A percentile compares a stretch with the other conserved stretches of the same genome.
Conservation (phyloP, 2,329 filamentous ascomycete genomes). For the Diplodia intermedia region DNA sequence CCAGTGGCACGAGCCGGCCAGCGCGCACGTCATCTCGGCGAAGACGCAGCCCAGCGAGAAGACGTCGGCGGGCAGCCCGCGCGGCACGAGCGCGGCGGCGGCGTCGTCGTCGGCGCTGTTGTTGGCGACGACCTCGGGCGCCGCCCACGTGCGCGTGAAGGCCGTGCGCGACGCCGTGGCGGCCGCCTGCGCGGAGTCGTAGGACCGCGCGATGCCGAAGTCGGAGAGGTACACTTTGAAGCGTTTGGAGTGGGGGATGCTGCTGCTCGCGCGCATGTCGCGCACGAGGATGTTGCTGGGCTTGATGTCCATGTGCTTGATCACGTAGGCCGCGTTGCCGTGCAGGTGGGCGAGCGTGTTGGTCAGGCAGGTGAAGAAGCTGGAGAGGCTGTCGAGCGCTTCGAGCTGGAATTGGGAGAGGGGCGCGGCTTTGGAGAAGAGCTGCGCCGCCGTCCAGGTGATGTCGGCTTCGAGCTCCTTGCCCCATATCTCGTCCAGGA, state of each 20-base stretch:
- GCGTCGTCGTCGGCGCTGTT: not conserved
- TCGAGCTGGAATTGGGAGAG: not conserved
- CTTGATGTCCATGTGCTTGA: constrained; percentile 40
- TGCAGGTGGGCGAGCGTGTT: not conserved
- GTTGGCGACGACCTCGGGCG: constrained; percentile 44
- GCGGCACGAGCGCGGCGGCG: constrained; percentile 17
- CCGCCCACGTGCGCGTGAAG: constrained; percentile 45
- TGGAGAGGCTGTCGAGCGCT: not conserved
- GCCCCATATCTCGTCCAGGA: not conserved
- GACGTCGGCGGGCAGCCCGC: constrained; percentile 43
- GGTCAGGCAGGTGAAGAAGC: not conserved
- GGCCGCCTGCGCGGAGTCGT: constrained; percentile 37
- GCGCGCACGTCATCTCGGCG: constrained; percentile 34
- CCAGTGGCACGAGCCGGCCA: not conserved
- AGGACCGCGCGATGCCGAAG: constrained; percentile 32
- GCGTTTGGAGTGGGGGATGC: not conserved
- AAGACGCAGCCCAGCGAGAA: constrained; percentile 41
- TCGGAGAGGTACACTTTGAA: not conserved
- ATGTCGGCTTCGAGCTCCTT: not conserved
- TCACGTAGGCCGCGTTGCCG: not conserved
- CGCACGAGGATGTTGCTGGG: constrained; percentile 37
- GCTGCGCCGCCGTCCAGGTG: not conserved
- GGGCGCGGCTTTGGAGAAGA: not conserved
- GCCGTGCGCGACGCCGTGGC: constrained; percentile 36
- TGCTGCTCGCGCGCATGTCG: not conserved